Base-by-base conservation (phyloP, 208 protist genomes). In the Ichthyophonus hoferi region DNA sequence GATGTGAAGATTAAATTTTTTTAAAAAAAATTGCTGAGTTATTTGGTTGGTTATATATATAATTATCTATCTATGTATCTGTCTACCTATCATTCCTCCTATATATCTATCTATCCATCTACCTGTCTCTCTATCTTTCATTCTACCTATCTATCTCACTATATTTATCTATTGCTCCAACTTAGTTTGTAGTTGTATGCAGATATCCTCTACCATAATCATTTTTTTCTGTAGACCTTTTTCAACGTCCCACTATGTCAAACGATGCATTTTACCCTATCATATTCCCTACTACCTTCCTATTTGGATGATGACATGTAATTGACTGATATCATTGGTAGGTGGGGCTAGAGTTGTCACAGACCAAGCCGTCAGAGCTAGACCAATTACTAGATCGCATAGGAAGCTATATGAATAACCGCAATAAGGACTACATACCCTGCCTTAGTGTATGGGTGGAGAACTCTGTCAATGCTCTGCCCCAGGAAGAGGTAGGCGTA, bases 371-470 rank as follows among this genome's bases (percentile, higher is more conserved):
- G 31, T 42, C 24, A 38, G 81, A 85, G 39, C 81, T 85, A 0
- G 35, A 40, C 39, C n/a, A 58, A 3, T n/a, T 85, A 34, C 38
- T 85, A 38, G 14, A 24, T 3, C 24, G 40, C 3, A 31, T 85
- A 42, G 81, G 39, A n/a, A 40, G 38, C 12, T 85, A 85, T 34
- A 85, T 85, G 81, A 12, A 0, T 0, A 7, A 58, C 81, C 35
- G 81, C 12, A 85, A 85, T 17, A 85, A 17, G 39, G 17, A 14
- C 35, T 85, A 85, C 39, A 85, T 37, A 34, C 3, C 24, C 3
- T 85, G 81, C 81, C 24, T 85, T 7, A 85, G 42, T 34, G 81
- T 85, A 58, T 85, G 81, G 81, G n/a, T 17, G 31, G 81, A 85
- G 17, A 38, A 85, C 40, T 17, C 81, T 7, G 50, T 24, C 7